phyloP scores from a whole-genome alignment of 345 rosid species.

The Punica granatum region DNA sequence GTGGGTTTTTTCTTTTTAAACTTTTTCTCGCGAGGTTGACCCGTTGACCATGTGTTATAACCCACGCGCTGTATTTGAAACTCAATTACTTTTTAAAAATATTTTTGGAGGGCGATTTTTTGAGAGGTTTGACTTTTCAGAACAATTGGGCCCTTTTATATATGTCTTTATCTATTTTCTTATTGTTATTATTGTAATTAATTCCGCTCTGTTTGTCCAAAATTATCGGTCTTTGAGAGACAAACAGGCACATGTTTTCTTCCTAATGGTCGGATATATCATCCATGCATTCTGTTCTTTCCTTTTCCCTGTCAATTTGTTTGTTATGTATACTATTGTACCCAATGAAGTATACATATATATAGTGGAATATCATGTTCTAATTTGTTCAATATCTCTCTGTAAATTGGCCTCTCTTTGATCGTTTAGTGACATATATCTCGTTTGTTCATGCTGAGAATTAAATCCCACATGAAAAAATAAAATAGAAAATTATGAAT shows the following conservation, averaged over 20 bases:
- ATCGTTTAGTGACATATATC: too few relatives aligned
- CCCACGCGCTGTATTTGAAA: constrained; percentile 6
- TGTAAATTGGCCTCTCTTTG: too few relatives aligned
- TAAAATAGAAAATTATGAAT: too few relatives aligned
- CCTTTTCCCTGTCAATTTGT: too few relatives aligned
- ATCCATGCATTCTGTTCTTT: too few relatives aligned
- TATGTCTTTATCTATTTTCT: too few relatives aligned
- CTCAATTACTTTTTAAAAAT: not conserved
- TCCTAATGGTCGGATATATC: too few relatives aligned
- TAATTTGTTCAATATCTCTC: too few relatives aligned
- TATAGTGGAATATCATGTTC: too few relatives aligned
- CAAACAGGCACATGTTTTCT: not conserved
- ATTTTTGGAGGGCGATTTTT: not conserved
- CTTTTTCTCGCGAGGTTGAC: constrained; percentile 16
- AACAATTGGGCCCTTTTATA: not conserved
- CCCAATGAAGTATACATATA: not conserved
- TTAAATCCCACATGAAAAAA: too few relatives aligned
- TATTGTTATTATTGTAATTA: too few relatives aligned
- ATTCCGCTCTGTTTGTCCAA: not conserved
- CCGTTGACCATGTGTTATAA: constrained; percentile 11
- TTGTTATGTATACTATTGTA: not conserved
- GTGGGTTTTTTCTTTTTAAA: constrained; percentile 9
- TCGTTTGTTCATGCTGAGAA: too few relatives aligned
- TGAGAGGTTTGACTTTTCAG: constrained; percentile 5
- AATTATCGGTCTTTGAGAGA: not conserved